Evolutionary conservation across 257 asterid species (phyloP), one percentile per base, ranked within the genome.

Genomic region (Solanum pennellii): DNA sequence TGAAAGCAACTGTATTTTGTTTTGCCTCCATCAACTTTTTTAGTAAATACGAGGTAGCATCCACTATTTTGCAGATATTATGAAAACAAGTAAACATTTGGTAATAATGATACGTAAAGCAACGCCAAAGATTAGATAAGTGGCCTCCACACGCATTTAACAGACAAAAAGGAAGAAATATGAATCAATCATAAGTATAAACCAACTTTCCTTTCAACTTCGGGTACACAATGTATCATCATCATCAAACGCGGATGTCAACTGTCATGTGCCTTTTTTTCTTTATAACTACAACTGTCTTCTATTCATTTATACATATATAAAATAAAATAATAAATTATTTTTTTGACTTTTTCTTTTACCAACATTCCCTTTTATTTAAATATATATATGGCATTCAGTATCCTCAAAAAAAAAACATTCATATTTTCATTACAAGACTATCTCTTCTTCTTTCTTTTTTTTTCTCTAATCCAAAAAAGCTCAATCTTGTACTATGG

Each of bases 401-500:
- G 23, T 52, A 52, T 52, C 62, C 10, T 16, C 6, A 12, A 52
- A 29, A 29, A 29, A 29, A 29, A 29, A 15, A 49, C 3, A 16
- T 16, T 52, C 60, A 52, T 52, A 52, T 16, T 52, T 21, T 16
- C 60, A 52, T 47, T 47, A 47, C 56, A 12, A 44, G 52, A 35
- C 41, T 37, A 37, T 37, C 41, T 37, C 41, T 37, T 35, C 35
- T 0, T 35, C 1, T 35, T 33, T 33, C 5, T 37, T 5, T 35
- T 6, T 39, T 39, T 39, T 7, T 39, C 42, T 39, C 52, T 4
- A 45, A 47, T 47, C 59, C 59, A 52, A 0, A 52, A 52, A 52
- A 52, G 0, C 62, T 52, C 84, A 80, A 49, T 84, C 72, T 83
- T 62, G 37, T 85, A 35, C 59, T 2, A 94, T 94, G 96, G 96